These are phyloP conservation scores for Clohesyomyces aquaticus DNA, from an alignment of 495 filamentous ascomycete genomes.

Conservation along the genomic window DNA sequence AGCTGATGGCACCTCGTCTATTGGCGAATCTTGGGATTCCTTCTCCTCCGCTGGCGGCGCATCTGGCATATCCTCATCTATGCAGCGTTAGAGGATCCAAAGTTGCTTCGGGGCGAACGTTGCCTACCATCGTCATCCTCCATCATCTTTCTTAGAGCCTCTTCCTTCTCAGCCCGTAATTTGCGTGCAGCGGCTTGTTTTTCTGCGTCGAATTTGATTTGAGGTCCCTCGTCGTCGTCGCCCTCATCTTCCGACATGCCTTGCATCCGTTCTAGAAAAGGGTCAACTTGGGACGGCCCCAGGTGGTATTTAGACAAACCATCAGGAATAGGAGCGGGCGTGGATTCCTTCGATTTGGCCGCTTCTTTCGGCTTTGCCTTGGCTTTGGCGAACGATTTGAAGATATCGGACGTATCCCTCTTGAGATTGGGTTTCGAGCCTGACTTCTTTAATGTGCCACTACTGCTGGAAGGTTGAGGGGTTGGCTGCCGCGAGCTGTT, in stretches of 20 bases:
- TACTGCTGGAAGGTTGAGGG: slow-evolving; percentile 41
- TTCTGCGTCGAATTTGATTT: slow-evolving; percentile 32
- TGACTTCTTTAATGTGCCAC: slow-evolving; percentile 37
- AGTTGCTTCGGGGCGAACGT: neutral
- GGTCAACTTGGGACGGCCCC: slow-evolving; percentile 18
- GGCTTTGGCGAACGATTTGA: slow-evolving; percentile 83
- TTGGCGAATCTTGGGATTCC: slow-evolving; percentile 50
- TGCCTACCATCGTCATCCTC: slow-evolving; percentile 78
- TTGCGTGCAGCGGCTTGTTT: slow-evolving; percentile 55
- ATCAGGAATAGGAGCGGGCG: slow-evolving; percentile 55
- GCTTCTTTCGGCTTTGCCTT: slow-evolving; percentile 58
- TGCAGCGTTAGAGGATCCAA: neutral
- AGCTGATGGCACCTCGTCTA: slow-evolving; percentile 48
- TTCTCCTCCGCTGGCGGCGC: slow-evolving; percentile 44
- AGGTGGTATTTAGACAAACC: slow-evolving; percentile 45
- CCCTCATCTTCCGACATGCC: slow-evolving; percentile 78
- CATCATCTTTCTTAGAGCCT: slow-evolving; percentile 81
- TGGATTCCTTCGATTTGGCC: slow-evolving; percentile 42
- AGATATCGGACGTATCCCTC: slow-evolving; percentile 67
- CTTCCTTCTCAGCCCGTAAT: slow-evolving; percentile 70
- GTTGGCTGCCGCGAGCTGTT: slow-evolving; percentile 27
- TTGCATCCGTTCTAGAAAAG: slow-evolving; percentile 50
- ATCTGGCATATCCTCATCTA: slow-evolving; percentile 48
- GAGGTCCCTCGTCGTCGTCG: slow-evolving; percentile 62
- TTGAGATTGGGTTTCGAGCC: slow-evolving; percentile 56